phyloP scores from a whole-genome alignment of 495 filamentous ascomycete genomes.

The Eremomyces bilateralis region DNA sequence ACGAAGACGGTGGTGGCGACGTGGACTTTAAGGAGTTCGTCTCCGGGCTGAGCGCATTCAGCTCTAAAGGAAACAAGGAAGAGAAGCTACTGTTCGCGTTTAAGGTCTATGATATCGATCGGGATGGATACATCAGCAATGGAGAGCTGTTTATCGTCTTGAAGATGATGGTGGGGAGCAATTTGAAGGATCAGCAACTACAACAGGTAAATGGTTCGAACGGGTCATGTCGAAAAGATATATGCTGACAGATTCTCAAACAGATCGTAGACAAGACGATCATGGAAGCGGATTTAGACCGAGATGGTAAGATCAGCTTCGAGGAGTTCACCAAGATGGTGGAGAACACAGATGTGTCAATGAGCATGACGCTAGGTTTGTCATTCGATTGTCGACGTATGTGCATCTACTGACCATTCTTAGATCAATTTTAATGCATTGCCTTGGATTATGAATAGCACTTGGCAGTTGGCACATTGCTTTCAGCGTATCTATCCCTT shows the following conservation, averaged over 20 bases:
- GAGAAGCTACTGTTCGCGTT: slow-evolving; percentile 96
- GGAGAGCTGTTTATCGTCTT: slow-evolving; percentile 97
- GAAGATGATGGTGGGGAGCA: slow-evolving; percentile 99
- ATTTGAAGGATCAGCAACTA: slow-evolving; percentile 95
- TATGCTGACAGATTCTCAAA: background rate
- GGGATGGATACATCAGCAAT: slow-evolving; percentile 96
- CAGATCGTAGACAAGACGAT: slow-evolving; percentile 96
- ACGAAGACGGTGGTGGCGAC: slow-evolving; percentile 93
- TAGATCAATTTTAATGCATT: no score
- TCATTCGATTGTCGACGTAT: no score
- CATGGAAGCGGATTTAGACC: slow-evolving; percentile 94
- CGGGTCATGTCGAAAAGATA: background rate
- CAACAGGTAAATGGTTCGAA: slow-evolving; percentile 40
- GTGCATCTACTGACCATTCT: no score
- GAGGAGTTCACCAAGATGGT: slow-evolving; percentile 99
- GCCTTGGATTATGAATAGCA: no score
- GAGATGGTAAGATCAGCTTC: slow-evolving; percentile 96
- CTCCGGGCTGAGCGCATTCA: slow-evolving; percentile 84
- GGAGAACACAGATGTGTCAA: slow-evolving; percentile 87
- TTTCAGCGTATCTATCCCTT: no score
- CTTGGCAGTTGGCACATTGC: no score
- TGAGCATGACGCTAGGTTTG: slow-evolving; percentile 98
- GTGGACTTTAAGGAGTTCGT: slow-evolving; percentile 99
- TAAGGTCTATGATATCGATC: slow-evolving; percentile 98
- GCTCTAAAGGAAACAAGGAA: slow-evolving; percentile 94